Evolutionary conservation across 2,329 filamentous ascomycete genomes (phyloP).

Genomic region (Bipolaris gigantea): DNA sequence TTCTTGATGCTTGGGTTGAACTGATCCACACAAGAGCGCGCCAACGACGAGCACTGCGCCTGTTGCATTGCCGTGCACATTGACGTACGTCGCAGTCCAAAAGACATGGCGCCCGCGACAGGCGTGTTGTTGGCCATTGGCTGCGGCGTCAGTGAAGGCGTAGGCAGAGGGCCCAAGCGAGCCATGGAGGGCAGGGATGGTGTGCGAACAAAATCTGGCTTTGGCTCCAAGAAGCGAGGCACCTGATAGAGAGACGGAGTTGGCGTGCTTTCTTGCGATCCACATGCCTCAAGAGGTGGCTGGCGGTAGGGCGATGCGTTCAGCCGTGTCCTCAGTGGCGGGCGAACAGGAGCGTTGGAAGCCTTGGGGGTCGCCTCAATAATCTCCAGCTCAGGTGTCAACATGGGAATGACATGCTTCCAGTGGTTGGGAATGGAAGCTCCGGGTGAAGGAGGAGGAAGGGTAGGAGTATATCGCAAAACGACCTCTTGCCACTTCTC

Average conservation of each 20-base stretch:
- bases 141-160: constrained; percentile 64
- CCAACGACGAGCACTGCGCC: constrained; percentile 57
- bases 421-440: constrained; percentile 45
- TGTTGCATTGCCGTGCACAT: constrained; percentile 63
- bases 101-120: constrained; percentile 60
- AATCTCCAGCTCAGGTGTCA: constrained; percentile 61
- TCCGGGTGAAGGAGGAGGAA: constrained; percentile 47
- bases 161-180: constrained; percentile 60
- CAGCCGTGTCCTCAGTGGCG: constrained; percentile 28
- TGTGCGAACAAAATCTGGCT: constrained; percentile 53
- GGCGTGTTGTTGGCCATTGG: constrained; percentile 58
- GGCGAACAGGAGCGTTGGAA: constrained; percentile 31
- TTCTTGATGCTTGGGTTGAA: constrained; percentile 46
- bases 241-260: constrained; percentile 47
- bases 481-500: constrained; percentile 94
- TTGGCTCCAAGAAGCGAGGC: constrained; percentile 56
- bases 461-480: constrained; percentile 73
- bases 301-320: constrained; percentile 28
- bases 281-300: constrained; percentile 27
- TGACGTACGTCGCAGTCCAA: constrained; percentile 56
- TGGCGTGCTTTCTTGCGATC: constrained; percentile 49
- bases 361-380: constrained; percentile 45
- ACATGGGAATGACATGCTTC: constrained; percentile 56
- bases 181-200: constrained; percentile 60
- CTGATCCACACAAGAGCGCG: constrained; percentile 59